A percentile compares a stretch with the other conserved stretches of the same genome.
Evolutionary conservation across 2,329 filamentous ascomycete species (phyloP).

Genomic region (Fusarium albidum): DNA sequence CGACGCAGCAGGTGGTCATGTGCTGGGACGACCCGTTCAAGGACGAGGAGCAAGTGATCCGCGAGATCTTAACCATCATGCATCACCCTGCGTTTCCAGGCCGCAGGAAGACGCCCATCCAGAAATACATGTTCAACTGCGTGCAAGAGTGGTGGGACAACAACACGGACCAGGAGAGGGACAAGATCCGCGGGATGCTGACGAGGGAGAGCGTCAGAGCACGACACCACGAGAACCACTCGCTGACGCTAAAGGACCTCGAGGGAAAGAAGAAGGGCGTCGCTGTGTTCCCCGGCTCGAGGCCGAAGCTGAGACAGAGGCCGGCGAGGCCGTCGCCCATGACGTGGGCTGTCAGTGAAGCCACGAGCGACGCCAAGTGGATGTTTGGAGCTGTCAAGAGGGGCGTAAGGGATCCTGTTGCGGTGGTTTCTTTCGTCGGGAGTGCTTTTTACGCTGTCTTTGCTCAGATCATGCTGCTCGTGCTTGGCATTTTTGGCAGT

Average conservation of each 20-base stretch:
- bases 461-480: constrained; percentile 8
- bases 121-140: constrained; percentile 82
- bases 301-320: constrained; percentile 32
- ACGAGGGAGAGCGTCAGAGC: constrained; percentile 38
- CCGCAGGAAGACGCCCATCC: constrained; percentile 71
- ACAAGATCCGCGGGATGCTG: constrained; percentile 34
- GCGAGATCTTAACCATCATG: constrained; percentile 79
- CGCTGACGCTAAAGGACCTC: constrained; percentile 37
- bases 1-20: constrained; percentile 39
- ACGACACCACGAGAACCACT: constrained; percentile 41
- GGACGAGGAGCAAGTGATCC: constrained; percentile 76
- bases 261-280: constrained; percentile 37
- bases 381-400: constrained; percentile 24
- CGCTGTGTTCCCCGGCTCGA: constrained; percentile 38
- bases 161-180: constrained; percentile 32
- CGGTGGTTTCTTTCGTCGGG: constrained; percentile 13
- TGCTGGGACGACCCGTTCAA: constrained; percentile 75
- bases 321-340: constrained; percentile 34
- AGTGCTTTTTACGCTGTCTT: constrained; percentile 22
- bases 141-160: constrained; percentile 79
- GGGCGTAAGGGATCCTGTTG: constrained; percentile 26
- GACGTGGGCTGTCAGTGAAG: constrained; percentile 31
- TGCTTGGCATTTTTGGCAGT: constrained; percentile 13
- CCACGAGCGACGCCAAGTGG: constrained; percentile 31
- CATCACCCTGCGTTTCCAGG: constrained; percentile 86